Percentiles rank a stretch among this genome's conserved stretches.
Evolutionary conservation across 257 asterid species (phyloP).

Genomic region (Perilla frutescens): DNA sequence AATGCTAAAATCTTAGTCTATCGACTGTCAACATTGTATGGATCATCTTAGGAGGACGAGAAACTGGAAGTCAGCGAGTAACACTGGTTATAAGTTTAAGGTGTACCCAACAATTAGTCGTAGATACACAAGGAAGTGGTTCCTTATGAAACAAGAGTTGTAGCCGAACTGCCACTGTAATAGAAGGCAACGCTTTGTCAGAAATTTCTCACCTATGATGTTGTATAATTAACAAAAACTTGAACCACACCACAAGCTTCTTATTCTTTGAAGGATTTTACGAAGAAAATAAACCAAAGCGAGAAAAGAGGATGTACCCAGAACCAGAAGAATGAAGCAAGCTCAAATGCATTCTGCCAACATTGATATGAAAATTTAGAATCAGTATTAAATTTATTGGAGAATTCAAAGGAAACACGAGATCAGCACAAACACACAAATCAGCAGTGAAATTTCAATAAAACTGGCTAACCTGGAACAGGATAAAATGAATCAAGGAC

Average conservation of each 20-base stretch:
- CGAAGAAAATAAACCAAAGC: slow-evolving; percentile 1
- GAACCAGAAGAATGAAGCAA: slow-evolving; percentile 99
- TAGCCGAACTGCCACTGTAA: slow-evolving; percentile 99
- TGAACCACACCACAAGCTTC: slow-evolving; percentile 2
- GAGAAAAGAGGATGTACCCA: slow-evolving; percentile 68
- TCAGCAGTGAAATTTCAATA: not conserved
- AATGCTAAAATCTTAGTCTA: slow-evolving; percentile 19
- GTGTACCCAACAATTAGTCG: slow-evolving; percentile 87
- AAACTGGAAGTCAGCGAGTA: slow-evolving; percentile 2
- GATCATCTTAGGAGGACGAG: not conserved
- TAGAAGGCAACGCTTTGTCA: slow-evolving; percentile 28
- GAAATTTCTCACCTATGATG: slow-evolving; percentile 15
- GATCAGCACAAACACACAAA: not conserved
- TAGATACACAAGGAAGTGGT: slow-evolving; percentile 79
- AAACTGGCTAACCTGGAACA: slow-evolving; percentile 79
- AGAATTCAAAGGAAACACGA: not conserved
- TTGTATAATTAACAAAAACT: not conserved
- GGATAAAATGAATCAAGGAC: slow-evolving; percentile 85
- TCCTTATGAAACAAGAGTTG: slow-evolving; percentile 83
- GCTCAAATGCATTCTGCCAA: slow-evolving; percentile 67
- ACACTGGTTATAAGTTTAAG: not conserved
- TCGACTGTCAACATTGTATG: not conserved
- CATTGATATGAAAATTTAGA: slow-evolving; percentile 14
- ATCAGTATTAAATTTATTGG: slow-evolving; percentile 41
- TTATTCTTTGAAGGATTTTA: not conserved